A percentile compares a stretch with the other conserved stretches of the same genome.
Conservation (phyloP, 2,329 filamentous ascomycete species). For the Exophiala lecanii-corni region DNA sequence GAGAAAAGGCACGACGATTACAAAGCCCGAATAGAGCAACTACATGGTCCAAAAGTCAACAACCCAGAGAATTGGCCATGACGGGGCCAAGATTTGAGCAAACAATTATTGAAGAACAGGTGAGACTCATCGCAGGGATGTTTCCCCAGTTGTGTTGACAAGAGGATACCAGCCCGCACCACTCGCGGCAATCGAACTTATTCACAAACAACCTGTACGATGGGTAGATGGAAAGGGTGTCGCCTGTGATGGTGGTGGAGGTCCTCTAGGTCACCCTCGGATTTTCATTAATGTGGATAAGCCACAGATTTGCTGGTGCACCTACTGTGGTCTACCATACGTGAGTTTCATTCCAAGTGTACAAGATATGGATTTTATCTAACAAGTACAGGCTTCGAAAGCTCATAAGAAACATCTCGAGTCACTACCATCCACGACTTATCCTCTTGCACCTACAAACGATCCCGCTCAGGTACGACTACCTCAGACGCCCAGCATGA, state of each 20-base stretch:
- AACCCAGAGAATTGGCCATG: conserved; percentile 78
- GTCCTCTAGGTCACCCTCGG: conserved; percentile 80
- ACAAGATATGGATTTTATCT: conserved; percentile 6
- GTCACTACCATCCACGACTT: conserved; percentile 72
- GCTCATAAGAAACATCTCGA: conserved; percentile 81
- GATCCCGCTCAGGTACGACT: conserved; percentile 56
- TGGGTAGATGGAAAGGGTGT: conserved; percentile 83
- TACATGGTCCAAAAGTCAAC: conserved; percentile 84
- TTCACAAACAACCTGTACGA: conserved; percentile 89
- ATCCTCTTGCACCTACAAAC: conserved; percentile 66
- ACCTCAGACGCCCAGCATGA: conserved; percentile 38
- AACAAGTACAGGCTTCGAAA: conserved; percentile 68
- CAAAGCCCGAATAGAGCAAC: conserved; percentile 83
- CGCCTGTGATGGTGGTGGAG: conserved; percentile 87
- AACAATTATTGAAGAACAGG: conserved; percentile 89
- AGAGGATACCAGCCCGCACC: conserved; percentile 67
- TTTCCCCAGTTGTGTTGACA: not conserved
- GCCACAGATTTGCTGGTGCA: conserved; percentile 84
- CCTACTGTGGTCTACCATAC: conserved; percentile 89
- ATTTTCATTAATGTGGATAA: conserved; percentile 99
- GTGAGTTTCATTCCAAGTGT: conserved; percentile 54
- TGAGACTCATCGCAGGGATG: conserved; percentile 35
- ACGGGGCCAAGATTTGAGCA: conserved; percentile 93
- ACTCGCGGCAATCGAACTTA: conserved; percentile 85
- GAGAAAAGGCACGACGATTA: conserved; percentile 53